Percentiles rank a stretch among this genome's conserved stretches.
phyloP scores from a whole-genome alignment of 2,329 filamentous ascomycete genomes.

The Beauveria sp. region DNA sequence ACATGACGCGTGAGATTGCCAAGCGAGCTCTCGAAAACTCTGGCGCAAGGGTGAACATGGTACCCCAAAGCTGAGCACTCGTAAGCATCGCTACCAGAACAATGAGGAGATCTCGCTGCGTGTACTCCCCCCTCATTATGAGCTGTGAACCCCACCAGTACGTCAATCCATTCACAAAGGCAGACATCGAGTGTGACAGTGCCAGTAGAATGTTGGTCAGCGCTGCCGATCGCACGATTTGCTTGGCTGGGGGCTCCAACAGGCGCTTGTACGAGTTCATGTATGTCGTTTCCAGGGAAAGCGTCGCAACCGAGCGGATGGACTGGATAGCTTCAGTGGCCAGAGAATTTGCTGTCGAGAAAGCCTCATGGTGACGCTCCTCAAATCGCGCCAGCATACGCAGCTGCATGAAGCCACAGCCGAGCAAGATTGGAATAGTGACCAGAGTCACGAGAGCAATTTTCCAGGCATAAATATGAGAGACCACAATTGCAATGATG shows the following conservation, averaged over 20 bases:
- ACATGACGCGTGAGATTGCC: neutral
- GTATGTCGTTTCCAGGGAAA: constrained; percentile 23
- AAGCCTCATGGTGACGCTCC: constrained; percentile 39
- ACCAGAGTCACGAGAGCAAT: constrained; percentile 49
- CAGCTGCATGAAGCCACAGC: constrained; percentile 47
- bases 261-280: constrained; percentile 28
- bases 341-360: constrained; percentile 38
- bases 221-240: constrained; percentile 12
- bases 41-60: constrained; percentile 1
- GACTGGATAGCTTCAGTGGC: constrained; percentile 41
- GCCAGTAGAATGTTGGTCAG: neutral
- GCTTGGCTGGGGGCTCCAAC: constrained; percentile 15
- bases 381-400: constrained; percentile 39
- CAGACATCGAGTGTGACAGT: neutral
- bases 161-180: neutral
- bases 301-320: constrained; percentile 35
- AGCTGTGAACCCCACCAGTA: constrained; percentile 5
- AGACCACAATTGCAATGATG: constrained; percentile 43
- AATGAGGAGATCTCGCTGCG: neutral
- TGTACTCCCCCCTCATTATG: constrained; percentile 4
- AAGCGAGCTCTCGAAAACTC: neutral
- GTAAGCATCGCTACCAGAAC: constrained; percentile 1
- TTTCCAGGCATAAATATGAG: constrained; percentile 51
- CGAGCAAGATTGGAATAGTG: constrained; percentile 44
- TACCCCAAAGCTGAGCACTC: constrained; percentile 4